phyloP scores from a whole-genome alignment of 2,329 filamentous ascomycete species.

The Cercospora citrullina region DNA sequence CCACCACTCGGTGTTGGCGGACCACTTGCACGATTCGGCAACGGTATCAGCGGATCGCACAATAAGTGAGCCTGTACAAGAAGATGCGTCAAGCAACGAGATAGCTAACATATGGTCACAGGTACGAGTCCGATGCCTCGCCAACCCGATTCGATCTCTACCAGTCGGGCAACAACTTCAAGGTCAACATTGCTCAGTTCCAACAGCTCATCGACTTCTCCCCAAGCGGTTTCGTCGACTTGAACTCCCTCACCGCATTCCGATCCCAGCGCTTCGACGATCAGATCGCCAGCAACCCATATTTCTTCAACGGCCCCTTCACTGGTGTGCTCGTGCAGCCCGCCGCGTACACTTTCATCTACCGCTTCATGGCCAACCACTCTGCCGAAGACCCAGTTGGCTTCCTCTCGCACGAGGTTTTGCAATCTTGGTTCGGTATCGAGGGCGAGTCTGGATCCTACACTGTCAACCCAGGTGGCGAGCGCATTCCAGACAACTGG shows the following conservation, averaged over 20 bases:
- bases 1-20: constrained; percentile 20
- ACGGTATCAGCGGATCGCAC: constrained; percentile 33
- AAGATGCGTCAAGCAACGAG: background rate
- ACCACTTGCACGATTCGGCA: constrained; percentile 9
- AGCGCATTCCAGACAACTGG: constrained; percentile 34
- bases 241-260: constrained; percentile 24
- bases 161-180: constrained; percentile 34
- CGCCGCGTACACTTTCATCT: constrained; percentile 32
- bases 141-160: constrained; percentile 40
- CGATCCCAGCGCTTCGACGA: constrained; percentile 26
- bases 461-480: constrained; percentile 25
- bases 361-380: constrained; percentile 37
- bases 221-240: constrained; percentile 24
- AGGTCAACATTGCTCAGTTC: constrained; percentile 31
- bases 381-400: constrained; percentile 27
- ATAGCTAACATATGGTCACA: background rate
- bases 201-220: constrained; percentile 33
- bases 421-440: constrained; percentile 32
- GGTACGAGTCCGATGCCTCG: constrained; percentile 41
- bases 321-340: constrained; percentile 25
- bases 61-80: constrained; percentile 30
- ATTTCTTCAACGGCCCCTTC: constrained; percentile 28
- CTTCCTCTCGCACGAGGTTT: constrained; percentile 22
- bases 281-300: constrained; percentile 36
- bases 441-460: constrained; percentile 26